Base-by-base conservation (phyloP, 345 rosid genomes). In the Bruguiera parviflora region DNA sequence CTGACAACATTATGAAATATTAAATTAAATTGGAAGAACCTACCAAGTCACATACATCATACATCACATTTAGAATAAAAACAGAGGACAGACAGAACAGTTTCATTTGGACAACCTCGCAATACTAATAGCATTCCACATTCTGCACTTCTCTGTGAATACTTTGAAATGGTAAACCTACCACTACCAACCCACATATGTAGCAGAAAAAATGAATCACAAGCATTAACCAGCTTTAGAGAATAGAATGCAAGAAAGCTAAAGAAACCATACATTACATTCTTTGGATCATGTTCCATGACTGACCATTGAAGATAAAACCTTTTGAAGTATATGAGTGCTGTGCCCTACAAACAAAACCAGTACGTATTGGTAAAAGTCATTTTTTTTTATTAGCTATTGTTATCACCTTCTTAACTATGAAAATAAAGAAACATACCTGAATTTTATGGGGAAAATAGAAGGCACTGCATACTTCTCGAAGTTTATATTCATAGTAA, bases 241-340 rank as follows among this genome's bases (percentile, higher is more conserved):
- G 32, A 22, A 63, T 13, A 58, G 9, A 56, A 43, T 33, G 51
- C 71, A 64, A 68, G 25, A 63, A 61, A 71, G 76, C 61, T 35
- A 57, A 53, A 72, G 21, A 71, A 73, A 79, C 43, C 85, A 10
- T 86, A 95, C 99, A 92, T 95, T 77, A 95, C 85, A 71, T 92
- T 82, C 77, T 92, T 95, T 51, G 99, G 97, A 76, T 90, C 93
- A 80, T 89, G 97, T 73, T 95, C 96, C 99, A 95, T 95, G 84
- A 95, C 96, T 27, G 99, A 92, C 97, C 99, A 95, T 58, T 89
- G 92, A 75, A 95, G 84, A 80, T 95, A 95, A 77, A 95, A 95
- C 72, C 99, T 87, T 80, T 95, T 95, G 78, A 95, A 95, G 84
- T 90, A 95, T 62, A 87, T 80, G 25, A 95, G 94, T 59, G 97